Percentiles rank a stretch among this genome's conserved stretches.
Evolutionary conservation across 2,329 filamentous ascomycete genomes (phyloP).

Genomic region (Podosphaera fusca): DNA sequence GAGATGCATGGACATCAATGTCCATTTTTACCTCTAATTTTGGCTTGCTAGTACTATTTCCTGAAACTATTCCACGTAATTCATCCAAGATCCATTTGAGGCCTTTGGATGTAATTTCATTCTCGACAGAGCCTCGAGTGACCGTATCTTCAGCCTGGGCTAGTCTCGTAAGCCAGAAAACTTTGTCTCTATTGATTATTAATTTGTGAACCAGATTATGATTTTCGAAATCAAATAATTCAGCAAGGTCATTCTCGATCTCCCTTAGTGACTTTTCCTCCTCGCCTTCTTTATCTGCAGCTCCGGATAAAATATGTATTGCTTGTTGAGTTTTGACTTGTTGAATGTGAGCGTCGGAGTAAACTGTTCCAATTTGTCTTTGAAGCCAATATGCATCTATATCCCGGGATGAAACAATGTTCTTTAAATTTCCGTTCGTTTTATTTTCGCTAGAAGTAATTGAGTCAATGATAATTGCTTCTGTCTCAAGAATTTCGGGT

Average conservation of each 20-base stretch:
- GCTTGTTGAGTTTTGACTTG: slow-evolving; percentile 79
- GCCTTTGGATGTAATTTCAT: slow-evolving; percentile 77
- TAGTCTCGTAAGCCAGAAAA: slow-evolving; percentile 85
- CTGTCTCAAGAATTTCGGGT: slow-evolving; percentile 31
- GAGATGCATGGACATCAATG: slow-evolving; percentile 47
- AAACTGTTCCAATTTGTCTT: slow-evolving; percentile 68
- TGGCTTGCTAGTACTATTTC: slow-evolving; percentile 29
- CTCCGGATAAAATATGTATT: slow-evolving; percentile 58
- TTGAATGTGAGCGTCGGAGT: slow-evolving; percentile 77
- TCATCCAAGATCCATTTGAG: slow-evolving; percentile 74
- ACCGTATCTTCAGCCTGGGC: slow-evolving; percentile 61
- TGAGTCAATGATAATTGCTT: slow-evolving; percentile 68
- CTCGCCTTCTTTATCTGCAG: slow-evolving; percentile 49
- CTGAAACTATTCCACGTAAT: slow-evolving; percentile 48
- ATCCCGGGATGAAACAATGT: slow-evolving; percentile 56
- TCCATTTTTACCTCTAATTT: slow-evolving; percentile 91
- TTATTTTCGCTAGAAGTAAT: slow-evolving; percentile 26
- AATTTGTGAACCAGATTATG: slow-evolving; percentile 80
- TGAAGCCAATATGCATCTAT: slow-evolving; percentile 97
- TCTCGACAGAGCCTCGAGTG: slow-evolving; percentile 54
- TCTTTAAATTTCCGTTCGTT: slow-evolving; percentile 27
- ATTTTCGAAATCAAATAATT: slow-evolving; percentile 92
- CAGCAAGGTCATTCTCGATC: slow-evolving; percentile 96
- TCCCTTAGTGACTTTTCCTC: slow-evolving; percentile 73
- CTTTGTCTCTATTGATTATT: slow-evolving; percentile 76